Base-by-base conservation (phyloP, 129 eudicot genomes). In the Flaveria sonorensis region DNA sequence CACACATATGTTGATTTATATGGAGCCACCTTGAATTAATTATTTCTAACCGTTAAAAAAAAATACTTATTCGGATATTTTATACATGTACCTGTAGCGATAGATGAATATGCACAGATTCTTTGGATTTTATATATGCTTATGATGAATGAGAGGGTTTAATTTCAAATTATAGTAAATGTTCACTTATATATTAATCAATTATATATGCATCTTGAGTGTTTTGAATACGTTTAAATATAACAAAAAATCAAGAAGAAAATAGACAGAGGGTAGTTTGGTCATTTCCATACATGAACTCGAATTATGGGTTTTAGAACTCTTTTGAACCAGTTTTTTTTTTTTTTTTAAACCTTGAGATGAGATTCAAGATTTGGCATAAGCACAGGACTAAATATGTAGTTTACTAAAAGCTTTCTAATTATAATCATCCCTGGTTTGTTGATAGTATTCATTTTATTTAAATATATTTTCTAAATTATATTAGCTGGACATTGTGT, bases 1-100 rank as follows among this genome's bases (percentile, higher is more conserved):
- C 55, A 45, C 46, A 83, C 55, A 55, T 56, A 83, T 75, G 16
- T 45, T 30, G 26, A 57, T 20, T 60, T 20, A 47, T 68, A 4
- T 12, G 46, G 56, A 21, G 59, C 74, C 13, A 23, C 20, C 73
- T 52, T 46, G 40, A 69, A 13, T 69, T 45, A 13, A 45, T 70
- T 47, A 47, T 46, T 70, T 46, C 8, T 47, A 47, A 47, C 52
- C 0, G 52, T 47, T 47, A 47, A 47, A 47, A 47, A 47, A 47
- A 47, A 47, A 13, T 13, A 47, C 4, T 47, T 47, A 2, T 2
- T 47, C 2, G 0, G 12, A 55, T 55, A 55, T 55, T 55, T 19
- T 55, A 55, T 8, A 19, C 26, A n/a, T 19, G 20, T 55, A 55
- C 61, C 19, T 51, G 7, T 51, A 21, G 57, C 9, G 10, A 19